Evolutionary conservation across 2,329 filamentous ascomycete genomes (phyloP), one percentile per base, ranked within the genome.

Genomic region (Aspergillus sp.): DNA sequence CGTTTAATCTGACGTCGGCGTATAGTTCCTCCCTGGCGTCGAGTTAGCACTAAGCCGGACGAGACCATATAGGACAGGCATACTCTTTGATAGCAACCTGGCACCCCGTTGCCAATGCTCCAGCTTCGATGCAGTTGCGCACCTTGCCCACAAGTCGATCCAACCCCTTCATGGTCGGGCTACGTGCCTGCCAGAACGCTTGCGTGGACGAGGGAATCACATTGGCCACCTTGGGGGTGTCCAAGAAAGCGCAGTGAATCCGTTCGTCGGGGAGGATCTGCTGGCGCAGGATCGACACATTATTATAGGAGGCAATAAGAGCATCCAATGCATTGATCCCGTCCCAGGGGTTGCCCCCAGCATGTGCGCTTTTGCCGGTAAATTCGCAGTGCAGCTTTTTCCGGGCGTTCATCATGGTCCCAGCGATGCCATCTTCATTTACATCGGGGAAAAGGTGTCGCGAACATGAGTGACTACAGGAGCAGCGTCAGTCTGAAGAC

Each of bases 281-380:
- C 58, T 81, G 78, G 1, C 79, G 71, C 4, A 82, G 65, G 0
- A 77, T 67, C 0, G 74, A 72, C 3, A 82, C 59, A 39, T 65
- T 66, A 40, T 64, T 64, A 48, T 71, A 72, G 0, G 66, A 72
- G 0, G 69, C 66, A 2, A 81, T 66, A 26, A 79, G 56, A 0
- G 78, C 78, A 52, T 82, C 79, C 0, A 81, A 69, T 0, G 79
- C 79, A 55, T 82, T 82, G 52, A 77, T 69, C 0, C 79, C 79
- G 4, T 77, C 67, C 78, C 78, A 81, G 0, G 78, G 79, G n/a
- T 67, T 73, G 3, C 73, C 73, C 0, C 74, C 78, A 0, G 78
- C 78, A 52, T 82, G 79, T 0, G 79, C 77, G 46, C 73, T 74
- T 43, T 70, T 71, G 1, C 79, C 80, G 1, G 55, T 60, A 48